phyloP scores from a whole-genome alignment of 495 filamentous ascomycete species.

The Hyaloscypha hepaticicola region DNA sequence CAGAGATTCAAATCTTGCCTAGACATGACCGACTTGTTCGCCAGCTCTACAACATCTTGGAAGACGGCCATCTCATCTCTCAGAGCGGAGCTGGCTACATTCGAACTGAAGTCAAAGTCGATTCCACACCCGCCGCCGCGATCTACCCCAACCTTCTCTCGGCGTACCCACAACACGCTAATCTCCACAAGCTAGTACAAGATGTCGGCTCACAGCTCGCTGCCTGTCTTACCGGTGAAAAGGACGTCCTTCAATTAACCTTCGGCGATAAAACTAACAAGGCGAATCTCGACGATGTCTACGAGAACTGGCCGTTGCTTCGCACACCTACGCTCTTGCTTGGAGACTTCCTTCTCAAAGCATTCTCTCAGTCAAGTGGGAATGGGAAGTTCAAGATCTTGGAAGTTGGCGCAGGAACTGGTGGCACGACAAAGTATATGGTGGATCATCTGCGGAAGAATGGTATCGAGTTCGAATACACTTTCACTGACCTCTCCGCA shows the following conservation, averaged over 20 bases:
- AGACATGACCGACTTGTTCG: constrained; percentile 34
- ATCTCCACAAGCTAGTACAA: constrained; percentile 34
- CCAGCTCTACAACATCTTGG: constrained; percentile 37
- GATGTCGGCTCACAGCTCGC: constrained; percentile 36
- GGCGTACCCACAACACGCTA: constrained; percentile 29
- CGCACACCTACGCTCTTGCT: not conserved
- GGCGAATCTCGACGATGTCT: constrained; percentile 25
- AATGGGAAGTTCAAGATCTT: constrained; percentile 38
- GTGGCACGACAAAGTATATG: constrained; percentile 38
- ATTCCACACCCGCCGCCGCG: not conserved
- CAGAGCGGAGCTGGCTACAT: constrained; percentile 5
- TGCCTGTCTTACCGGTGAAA: constrained; percentile 34
- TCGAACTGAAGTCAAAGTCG: not conserved
- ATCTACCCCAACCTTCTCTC: constrained; percentile 1
- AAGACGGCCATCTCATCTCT: constrained; percentile 28
- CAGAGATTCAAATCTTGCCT: constrained; percentile 20
- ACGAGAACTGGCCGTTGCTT: constrained; percentile 12
- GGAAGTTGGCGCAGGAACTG: constrained; percentile 49
- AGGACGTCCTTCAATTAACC: constrained; percentile 36
- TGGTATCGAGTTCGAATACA: constrained; percentile 40
- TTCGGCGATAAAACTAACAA: constrained; percentile 35
- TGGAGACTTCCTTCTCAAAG: not conserved
- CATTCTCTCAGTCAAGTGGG: not conserved
- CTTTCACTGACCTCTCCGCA: constrained; percentile 52
- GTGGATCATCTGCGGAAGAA: constrained; percentile 13